Conservation (phyloP, 805 yeast species). For the Candida oleophila region DNA sequence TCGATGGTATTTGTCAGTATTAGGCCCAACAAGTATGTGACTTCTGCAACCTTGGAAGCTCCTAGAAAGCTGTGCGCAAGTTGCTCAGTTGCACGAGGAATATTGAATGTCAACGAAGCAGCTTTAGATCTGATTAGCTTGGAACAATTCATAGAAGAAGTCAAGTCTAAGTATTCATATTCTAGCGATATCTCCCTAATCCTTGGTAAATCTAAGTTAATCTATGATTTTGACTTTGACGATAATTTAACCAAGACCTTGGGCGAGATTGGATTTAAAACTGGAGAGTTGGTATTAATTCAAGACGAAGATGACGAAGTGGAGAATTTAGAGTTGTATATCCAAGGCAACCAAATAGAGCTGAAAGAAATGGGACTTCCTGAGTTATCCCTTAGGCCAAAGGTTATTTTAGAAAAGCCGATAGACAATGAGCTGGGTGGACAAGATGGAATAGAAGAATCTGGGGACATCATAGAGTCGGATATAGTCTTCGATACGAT, state of each 20-base stretch:
- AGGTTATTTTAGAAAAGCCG: constrained; percentile 8
- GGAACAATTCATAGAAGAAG: constrained; percentile 47
- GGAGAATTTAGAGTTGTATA: constrained; percentile 62
- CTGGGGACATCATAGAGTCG: constrained; percentile 1
- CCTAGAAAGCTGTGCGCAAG: constrained; percentile 76
- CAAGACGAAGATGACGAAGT: constrained; percentile 76
- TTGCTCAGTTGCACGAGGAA: constrained; percentile 55
- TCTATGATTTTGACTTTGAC: constrained; percentile 87
- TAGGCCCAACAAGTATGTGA: constrained; percentile 60
- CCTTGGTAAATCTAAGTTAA: constrained; percentile 55
- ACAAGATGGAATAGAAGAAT: constrained; percentile 1
- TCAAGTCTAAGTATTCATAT: constrained; percentile 53
- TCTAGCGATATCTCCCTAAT: constrained; percentile 57
- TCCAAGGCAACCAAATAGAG: constrained; percentile 24
- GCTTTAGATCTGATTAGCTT: constrained; percentile 36
- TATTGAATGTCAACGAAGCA: constrained; percentile 33
- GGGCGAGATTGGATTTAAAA: constrained; percentile 50
- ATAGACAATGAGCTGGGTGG: constrained; percentile 9
- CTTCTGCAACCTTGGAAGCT: constrained; percentile 56
- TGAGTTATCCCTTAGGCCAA: constrained; percentile 13
- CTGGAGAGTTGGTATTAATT: constrained; percentile 66
- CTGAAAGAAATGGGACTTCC: constrained; percentile 12
- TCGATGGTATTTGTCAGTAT: constrained; percentile 40
- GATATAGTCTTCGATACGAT: constrained; percentile 6
- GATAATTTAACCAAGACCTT: constrained; percentile 61